Evolutionary conservation across 139 green algal genomes (phyloP), one percentile per base, ranked within the genome.

Genomic region (Coccomyxa sp.): DNA sequence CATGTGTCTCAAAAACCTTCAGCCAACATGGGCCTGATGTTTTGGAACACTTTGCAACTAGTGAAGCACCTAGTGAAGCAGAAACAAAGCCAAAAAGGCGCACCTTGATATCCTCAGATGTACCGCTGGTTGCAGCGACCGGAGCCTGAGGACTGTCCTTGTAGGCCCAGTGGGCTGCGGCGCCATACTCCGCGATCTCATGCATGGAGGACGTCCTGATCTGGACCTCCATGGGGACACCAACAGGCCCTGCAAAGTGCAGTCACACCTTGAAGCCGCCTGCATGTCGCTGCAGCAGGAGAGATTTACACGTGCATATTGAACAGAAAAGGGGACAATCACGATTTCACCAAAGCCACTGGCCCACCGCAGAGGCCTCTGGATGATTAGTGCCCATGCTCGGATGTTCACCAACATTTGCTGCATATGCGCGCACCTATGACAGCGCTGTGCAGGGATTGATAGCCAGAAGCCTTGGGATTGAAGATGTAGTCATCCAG

Each of bases 401-500:
- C 3, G 38, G 38, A 7, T 51, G 7, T 51, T 3, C 38, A 51
- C n/a, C n/a, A n/a, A n/a, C n/a, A n/a, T n/a, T n/a, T n/a, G n/a
- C 38, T 51, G 38, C 38, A 3, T 7, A 51, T 51, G 3, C 27
- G 71, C 79, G 21, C 60, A 78, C 84, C 92, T 25, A 89, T 81
- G 31, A 95, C 92, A 28, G 92, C 90, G 0, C 91, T 96, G 89
- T 98, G 95, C 71, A 98, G 93, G 63, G 89, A 92, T 86, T 96
- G 92, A 90, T 98, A 98, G 57, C 84, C 80, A 11, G 66, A 81
- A 10, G 31, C 66, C 86, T 98, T 98, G 77, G 95, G 94, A 86
- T 93, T 92, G 38, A 88, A 88, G 77, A 98, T 97, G 90, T 98
- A 98, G 82, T 98, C 95, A 80, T 98, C 94, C 79, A 93, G 91